Base-by-base conservation (phyloP, 2,329 filamentous ascomycete species). In the Diaporthe helianthi region DNA sequence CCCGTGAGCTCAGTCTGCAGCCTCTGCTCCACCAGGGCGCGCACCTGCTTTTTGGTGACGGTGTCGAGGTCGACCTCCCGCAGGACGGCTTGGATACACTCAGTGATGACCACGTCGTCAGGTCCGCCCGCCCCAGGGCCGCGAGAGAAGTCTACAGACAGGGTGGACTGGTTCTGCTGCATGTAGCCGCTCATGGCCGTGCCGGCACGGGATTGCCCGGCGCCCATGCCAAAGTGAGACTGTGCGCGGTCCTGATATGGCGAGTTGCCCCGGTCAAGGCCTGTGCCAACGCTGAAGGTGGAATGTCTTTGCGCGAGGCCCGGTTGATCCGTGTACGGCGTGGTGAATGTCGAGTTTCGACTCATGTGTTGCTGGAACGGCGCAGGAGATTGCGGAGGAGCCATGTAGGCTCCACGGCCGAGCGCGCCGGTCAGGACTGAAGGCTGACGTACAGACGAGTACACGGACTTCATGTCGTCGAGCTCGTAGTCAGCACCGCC, bases 1-100 rank as follows among this genome's bases (percentile, higher is more conserved):
- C 94, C 94, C 0, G 88, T 85, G 69, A 98, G 85, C 79, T 97
- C 94, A 5, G 92, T 95, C 83, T 98, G 95, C 72, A 99, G 82
- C 76, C 94, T 89, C 83, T 98, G 94, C 83, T 99, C 96, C 15
- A 97, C 94, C 53, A 98, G 86, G 4, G 93, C 94, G 63, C 93
- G 87, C 68, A 96, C 91, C 82, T 98, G 95, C 84, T 99, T 99
- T 89, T 98, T 99, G 8, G 96, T 99, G 58, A 98, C 93, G n/a
- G 88, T 95, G 79, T 99, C 96, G 51, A 99, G 85, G 79, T 99
- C 95, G 0, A 98, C 94, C 76, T 98, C 95, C 19, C 86, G 82
- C 72, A 99, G 84, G 75, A 96, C 96, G 63, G 86, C 84, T 76
- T 93, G 92, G 72, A 98, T 95, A 1, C 93, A 92, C 71, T 97